phyloP scores from a whole-genome alignment of 441 rosid genomes.

The Pelargonium australe region DNA sequence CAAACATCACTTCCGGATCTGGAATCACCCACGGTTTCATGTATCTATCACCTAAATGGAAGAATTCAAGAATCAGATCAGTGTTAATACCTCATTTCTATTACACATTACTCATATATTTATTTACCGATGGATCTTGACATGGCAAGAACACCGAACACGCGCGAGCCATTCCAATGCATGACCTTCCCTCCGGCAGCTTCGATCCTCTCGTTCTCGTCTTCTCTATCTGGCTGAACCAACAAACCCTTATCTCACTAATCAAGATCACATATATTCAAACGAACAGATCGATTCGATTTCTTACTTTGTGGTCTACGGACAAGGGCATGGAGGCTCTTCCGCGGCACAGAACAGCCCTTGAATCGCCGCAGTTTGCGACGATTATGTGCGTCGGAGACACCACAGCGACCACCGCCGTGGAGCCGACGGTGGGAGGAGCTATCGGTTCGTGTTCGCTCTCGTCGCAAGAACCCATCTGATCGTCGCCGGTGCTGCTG shows the following conservation, averaged over 20 bases:
- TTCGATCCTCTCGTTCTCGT: slow-evolving; percentile 81
- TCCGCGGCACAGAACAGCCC: slow-evolving; percentile 85
- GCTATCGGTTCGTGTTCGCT: slow-evolving; percentile 46
- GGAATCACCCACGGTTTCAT: slow-evolving; percentile 83
- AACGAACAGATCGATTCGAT: no score
- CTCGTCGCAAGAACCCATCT: slow-evolving; percentile 1
- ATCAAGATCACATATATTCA: no score
- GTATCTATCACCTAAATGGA: slow-evolving; percentile 65
- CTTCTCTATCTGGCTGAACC: slow-evolving; percentile 74
- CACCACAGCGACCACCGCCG: slow-evolving; percentile 72
- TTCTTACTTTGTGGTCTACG: slow-evolving; percentile 77
- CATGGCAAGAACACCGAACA: slow-evolving; percentile 88
- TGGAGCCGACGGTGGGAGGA: slow-evolving; percentile 85
- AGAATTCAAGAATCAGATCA: neutral
- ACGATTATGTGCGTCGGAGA: slow-evolving; percentile 74
- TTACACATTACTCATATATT: neutral
- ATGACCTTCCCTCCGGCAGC: slow-evolving; percentile 92
- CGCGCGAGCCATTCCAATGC: slow-evolving; percentile 90
- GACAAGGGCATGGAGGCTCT: slow-evolving; percentile 77
- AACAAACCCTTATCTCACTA: no score
- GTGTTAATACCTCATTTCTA: neutral
- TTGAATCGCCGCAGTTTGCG: slow-evolving; percentile 87
- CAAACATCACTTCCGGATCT: slow-evolving; percentile 66
- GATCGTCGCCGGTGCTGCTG: no score
- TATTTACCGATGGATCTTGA: slow-evolving; percentile 78